Evolutionary conservation across 2,329 filamentous ascomycete genomes (phyloP).

Genomic region (Monilinia fructigena): DNA sequence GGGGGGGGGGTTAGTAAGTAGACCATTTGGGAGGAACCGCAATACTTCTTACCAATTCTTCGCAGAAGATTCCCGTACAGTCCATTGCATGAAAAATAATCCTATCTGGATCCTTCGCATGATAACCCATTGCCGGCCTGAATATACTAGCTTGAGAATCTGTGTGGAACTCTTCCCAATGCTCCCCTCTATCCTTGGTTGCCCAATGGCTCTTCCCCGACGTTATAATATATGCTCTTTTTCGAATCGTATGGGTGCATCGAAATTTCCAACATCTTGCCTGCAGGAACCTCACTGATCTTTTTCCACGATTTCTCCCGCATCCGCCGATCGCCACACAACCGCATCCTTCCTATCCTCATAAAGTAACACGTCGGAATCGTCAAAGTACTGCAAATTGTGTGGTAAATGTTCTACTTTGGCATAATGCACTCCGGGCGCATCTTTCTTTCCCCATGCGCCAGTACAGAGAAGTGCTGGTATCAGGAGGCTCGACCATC

Average conservation of each 20-base stretch:
- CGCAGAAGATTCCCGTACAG: slow-evolving; percentile 63
- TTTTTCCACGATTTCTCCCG: slow-evolving; percentile 72
- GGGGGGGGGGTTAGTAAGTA: slow-evolving; percentile 24
- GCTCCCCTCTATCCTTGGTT: slow-evolving; percentile 78
- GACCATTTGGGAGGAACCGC: background rate
- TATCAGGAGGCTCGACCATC: slow-evolving; percentile 38
- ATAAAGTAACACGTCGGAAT: slow-evolving; percentile 78
- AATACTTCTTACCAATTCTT: slow-evolving; percentile 49
- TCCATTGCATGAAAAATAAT: slow-evolving; percentile 80
- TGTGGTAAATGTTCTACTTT: slow-evolving; percentile 65
- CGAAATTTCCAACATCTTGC: slow-evolving; percentile 60
- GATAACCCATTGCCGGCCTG: slow-evolving; percentile 65
- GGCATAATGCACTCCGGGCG: slow-evolving; percentile 63
- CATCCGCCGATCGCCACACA: slow-evolving; percentile 77
- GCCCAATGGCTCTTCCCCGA: slow-evolving; percentile 70
- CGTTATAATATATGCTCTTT: slow-evolving; percentile 77
- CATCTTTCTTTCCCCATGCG: slow-evolving; percentile 39
- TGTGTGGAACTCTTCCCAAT: slow-evolving; percentile 73
- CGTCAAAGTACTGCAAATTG: slow-evolving; percentile 85
- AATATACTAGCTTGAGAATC: slow-evolving; percentile 56
- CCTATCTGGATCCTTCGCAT: slow-evolving; percentile 78
- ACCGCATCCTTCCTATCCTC: slow-evolving; percentile 63
- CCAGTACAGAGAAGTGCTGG: slow-evolving; percentile 34
- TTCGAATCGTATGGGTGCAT: slow-evolving; percentile 77
- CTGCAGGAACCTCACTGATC: slow-evolving; percentile 63